Evolutionary conservation across 768 basidiomycete species (phyloP).

Genomic region (Hygrocybe punicea): DNA sequence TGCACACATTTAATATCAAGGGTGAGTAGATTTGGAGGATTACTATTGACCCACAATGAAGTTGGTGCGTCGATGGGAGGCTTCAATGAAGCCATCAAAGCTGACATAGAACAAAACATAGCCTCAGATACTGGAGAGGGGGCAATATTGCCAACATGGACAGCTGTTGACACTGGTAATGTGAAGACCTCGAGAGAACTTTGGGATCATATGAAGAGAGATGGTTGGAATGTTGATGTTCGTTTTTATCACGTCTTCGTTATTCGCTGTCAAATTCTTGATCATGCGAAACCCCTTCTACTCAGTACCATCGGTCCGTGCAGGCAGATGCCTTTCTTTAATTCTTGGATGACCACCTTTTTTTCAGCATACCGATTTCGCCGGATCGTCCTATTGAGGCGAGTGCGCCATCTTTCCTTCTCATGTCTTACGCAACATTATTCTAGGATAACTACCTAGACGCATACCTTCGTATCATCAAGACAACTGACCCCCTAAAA

Average conservation of each 20-base stretch:
- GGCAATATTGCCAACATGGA: conserved; percentile 90
- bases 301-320: conserved; percentile 70
- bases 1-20: not conserved
- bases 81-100: not conserved
- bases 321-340: not conserved
- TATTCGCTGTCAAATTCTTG: not conserved
- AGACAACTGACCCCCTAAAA: conserved; percentile 68
- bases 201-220: conserved; percentile 70
- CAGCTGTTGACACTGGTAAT: conserved; percentile 74
- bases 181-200: conserved; percentile 88
- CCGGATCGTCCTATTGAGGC: conserved; percentile 90
- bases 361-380: conserved; percentile 83
- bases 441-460: conserved; percentile 90
- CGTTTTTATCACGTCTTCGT: conserved; percentile 21
- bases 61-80: conserved; percentile 49
- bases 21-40: conserved; percentile 69
- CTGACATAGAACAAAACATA: conserved; percentile 10
- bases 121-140: conserved; percentile 66
- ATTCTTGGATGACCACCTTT: not conserved
- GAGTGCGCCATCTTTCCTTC: conserved; percentile 9
- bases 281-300: conserved; percentile 11
- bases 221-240: conserved; percentile 93
- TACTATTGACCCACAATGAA: conserved; percentile 93
- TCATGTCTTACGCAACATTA: not conserved
- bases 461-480: conserved; percentile 82